These are phyloP conservation scores for Alternaria sp. DNA, from an alignment of 2,329 filamentous ascomycete genomes.

Conservation along the genomic window DNA sequence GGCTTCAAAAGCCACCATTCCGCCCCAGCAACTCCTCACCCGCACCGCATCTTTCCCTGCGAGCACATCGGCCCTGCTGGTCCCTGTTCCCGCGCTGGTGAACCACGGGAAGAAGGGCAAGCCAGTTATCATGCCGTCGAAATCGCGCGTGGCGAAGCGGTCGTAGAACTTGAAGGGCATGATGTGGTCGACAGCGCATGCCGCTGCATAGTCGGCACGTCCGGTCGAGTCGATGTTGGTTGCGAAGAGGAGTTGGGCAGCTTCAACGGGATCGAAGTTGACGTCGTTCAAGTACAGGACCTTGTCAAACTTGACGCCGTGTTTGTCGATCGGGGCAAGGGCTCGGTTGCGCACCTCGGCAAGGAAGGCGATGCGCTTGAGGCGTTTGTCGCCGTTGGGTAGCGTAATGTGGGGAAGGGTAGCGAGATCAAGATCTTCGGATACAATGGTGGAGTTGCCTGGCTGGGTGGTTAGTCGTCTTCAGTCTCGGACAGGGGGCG, in stretches of 20 bases:
- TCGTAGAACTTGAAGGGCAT: conserved; percentile 76
- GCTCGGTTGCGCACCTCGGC: conserved; percentile 77
- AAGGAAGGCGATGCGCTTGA: conserved; percentile 78
- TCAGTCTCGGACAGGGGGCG: not conserved
- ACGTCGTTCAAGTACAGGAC: conserved; percentile 74
- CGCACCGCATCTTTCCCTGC: conserved; percentile 70
- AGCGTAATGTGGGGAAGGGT: conserved; percentile 67
- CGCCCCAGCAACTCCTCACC: conserved; percentile 79
- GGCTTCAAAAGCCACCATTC: conserved; percentile 75
- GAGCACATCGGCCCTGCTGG: conserved; percentile 69
- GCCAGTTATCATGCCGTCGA: conserved; percentile 69
- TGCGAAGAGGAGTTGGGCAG: conserved; percentile 70
- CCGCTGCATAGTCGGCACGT: conserved; percentile 67
- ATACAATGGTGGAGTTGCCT: conserved; percentile 63
- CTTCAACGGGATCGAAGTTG: conserved; percentile 67
- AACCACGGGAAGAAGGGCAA: conserved; percentile 76
- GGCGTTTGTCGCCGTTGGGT: conserved; percentile 68
- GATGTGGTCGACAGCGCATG: conserved; percentile 76
- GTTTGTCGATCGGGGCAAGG: conserved; percentile 67
- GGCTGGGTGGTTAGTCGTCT: conserved; percentile 22
- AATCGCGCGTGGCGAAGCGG: conserved; percentile 75
- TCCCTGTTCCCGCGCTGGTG: conserved; percentile 60
- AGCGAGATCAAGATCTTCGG: conserved; percentile 66
- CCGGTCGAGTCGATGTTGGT: conserved; percentile 65
- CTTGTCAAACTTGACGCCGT: conserved; percentile 66